These are phyloP conservation scores for Phytophthora hibernalis DNA, from an alignment of 352 stramenopile species.

Conservation along the genomic window DNA sequence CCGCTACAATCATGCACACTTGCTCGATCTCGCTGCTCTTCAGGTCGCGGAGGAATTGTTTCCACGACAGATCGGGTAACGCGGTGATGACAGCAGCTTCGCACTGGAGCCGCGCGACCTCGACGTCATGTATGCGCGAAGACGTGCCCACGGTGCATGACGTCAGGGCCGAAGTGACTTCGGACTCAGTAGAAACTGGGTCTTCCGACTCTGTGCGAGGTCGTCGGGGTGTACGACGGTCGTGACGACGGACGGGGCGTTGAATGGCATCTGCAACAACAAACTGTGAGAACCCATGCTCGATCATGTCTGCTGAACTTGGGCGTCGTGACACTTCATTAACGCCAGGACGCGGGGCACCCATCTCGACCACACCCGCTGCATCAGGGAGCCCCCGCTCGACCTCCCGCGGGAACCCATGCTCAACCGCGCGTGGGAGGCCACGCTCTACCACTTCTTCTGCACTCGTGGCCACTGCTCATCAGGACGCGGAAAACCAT, in stretches of 20 bases:
- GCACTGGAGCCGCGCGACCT: conserved; percentile 11
- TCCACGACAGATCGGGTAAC: conserved; percentile 22
- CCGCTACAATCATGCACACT: conserved; percentile 17
- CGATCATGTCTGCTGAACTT: conserved; percentile 19
- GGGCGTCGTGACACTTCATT: too few relatives aligned
- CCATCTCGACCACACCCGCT: background rate
- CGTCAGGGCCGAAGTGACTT: too few relatives aligned
- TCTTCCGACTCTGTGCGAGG: background rate
- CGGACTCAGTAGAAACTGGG: conserved; percentile 5
- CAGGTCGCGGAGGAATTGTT: conserved; percentile 31
- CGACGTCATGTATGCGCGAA: conserved; percentile 2
- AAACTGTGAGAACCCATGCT: conserved; percentile 14
- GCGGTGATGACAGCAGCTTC: background rate
- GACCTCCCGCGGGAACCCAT: conserved; percentile 20
- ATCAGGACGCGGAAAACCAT: background rate
- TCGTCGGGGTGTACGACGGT: too few relatives aligned
- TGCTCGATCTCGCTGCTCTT: conserved; percentile 29
- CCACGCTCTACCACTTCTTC: background rate
- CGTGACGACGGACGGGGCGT: too few relatives aligned
- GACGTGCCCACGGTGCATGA: too few relatives aligned
- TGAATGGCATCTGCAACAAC: too few relatives aligned
- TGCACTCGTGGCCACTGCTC: background rate
- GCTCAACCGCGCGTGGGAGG: conserved; percentile 9
- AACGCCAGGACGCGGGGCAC: conserved; percentile 5
- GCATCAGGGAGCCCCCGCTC: conserved; percentile 10